Evolutionary conservation across 2,329 filamentous ascomycete genomes (phyloP).

Genomic region (Xenosphaeropsis pyriputrescens): DNA sequence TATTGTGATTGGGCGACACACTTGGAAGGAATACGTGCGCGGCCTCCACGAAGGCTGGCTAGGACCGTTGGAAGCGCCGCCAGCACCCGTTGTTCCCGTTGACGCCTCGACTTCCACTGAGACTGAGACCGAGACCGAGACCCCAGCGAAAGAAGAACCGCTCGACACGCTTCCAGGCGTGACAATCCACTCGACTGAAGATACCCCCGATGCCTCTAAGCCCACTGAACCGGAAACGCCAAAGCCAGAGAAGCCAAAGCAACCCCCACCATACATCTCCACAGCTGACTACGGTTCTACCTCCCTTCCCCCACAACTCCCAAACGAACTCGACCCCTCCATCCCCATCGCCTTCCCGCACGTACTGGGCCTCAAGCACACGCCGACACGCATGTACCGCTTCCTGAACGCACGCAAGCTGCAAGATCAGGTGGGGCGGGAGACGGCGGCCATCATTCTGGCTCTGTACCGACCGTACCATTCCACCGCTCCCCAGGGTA

Average conservation of each 20-base stretch:
- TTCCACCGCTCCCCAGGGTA: constrained; percentile 28
- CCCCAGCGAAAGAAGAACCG: constrained; percentile 7
- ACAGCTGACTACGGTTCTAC: constrained; percentile 57
- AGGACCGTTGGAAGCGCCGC: constrained; percentile 59
- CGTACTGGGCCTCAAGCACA: constrained; percentile 83
- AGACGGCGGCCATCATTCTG: constrained; percentile 77
- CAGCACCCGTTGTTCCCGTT: constrained; percentile 38
- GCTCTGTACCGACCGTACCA: constrained; percentile 32
- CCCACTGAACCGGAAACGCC: constrained; percentile 22
- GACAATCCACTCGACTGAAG: constrained; percentile 13
- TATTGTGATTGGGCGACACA: constrained; percentile 75
- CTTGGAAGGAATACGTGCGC: constrained; percentile 95
- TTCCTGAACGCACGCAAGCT: constrained; percentile 74
- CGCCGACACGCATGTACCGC: constrained; percentile 70
- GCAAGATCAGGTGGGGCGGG: constrained; percentile 77
- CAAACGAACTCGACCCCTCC: constrained; percentile 58
- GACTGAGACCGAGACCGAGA: constrained; percentile 11
- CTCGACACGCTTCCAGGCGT: constrained; percentile 12
- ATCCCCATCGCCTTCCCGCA: constrained; percentile 69
- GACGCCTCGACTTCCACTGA: constrained; percentile 23
- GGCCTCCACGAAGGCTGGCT: constrained; percentile 95
- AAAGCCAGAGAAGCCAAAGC: constrained; percentile 42
- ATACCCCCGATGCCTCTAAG: constrained; percentile 10
- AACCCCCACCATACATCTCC: constrained; percentile 60
- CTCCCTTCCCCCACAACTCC: constrained; percentile 47